Conservation (phyloP, 139 green algal genomes). For the Prasinococcaceae sp. region DNA sequence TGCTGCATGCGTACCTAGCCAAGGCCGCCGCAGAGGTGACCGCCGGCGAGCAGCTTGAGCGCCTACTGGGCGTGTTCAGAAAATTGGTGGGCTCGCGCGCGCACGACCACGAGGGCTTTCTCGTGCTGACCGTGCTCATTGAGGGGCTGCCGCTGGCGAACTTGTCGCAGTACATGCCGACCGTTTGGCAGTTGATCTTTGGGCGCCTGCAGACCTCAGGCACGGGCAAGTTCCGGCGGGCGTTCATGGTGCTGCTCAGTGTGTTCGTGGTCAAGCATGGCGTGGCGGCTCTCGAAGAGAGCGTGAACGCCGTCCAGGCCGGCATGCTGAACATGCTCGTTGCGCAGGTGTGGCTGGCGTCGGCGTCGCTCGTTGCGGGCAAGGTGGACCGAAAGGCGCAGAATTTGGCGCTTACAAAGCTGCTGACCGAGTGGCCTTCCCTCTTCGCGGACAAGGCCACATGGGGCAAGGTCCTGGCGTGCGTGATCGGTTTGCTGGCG, state of each 20-base stretch:
- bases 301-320: slow-evolving; percentile 65
- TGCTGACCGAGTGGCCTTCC: slow-evolving; percentile 38
- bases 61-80: slow-evolving; percentile 83
- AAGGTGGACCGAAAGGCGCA: slow-evolving; percentile 60
- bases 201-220: slow-evolving; percentile 26
- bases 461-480: slow-evolving; percentile 48
- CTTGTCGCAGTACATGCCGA: slow-evolving; percentile 42
- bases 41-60: slow-evolving; percentile 42
- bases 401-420: slow-evolving; percentile 47
- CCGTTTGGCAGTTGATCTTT: slow-evolving; percentile 58
- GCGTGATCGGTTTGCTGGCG: slow-evolving; percentile 37
- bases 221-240: not conserved
- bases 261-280: slow-evolving; percentile 47
- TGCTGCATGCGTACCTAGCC: slow-evolving; percentile 83
- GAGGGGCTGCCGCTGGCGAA: slow-evolving; percentile 34
- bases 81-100: slow-evolving; percentile 70
- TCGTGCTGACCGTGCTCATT: slow-evolving; percentile 68
- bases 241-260: not conserved
- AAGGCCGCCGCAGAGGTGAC: slow-evolving; percentile 51
- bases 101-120: slow-evolving; percentile 83
- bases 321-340: slow-evolving; percentile 66
- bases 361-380: slow-evolving; percentile 33
- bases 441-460: slow-evolving; percentile 9
- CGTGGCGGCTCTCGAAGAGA: slow-evolving; percentile 19
- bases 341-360: slow-evolving; percentile 58